Base-by-base conservation (phyloP, 768 basidiomycete genomes). In the Tulasnella sp. region DNA sequence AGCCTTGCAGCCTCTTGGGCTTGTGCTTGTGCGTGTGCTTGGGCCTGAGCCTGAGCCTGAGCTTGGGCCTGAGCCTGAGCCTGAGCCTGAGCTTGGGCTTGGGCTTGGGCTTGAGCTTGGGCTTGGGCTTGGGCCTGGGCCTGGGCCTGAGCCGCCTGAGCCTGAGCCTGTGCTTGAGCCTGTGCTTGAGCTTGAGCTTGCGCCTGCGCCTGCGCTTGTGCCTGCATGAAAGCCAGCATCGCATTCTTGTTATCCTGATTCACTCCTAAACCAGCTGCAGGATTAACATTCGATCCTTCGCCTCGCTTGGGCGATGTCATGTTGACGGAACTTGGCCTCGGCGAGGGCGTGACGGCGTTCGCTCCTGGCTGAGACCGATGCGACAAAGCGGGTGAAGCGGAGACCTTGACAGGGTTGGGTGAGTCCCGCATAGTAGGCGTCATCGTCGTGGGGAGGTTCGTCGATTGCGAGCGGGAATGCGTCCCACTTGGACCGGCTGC, bases 391-490 rank as follows among this genome's bases (percentile, higher is more conserved):
- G 34, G 39, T n/a, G 22, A 65, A 22, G 35, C 64, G 1, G 14
- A 8, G n/a, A 29, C 35, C 26, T 36, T 65, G 4, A 34, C 11
- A 2, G 36, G 35, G 12, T 65, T 65, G 29, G 64, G 64, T 2
- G 64, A 65, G 22, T 65, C 64, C 36, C 64, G 64, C 26, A 19
- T 17, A 2, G 64, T 29, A n/a, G 64, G 29, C n/a, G 64, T 26
- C 35, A 40, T 14, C 11, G 41, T 41, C 42, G 69, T 47, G 16
- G 69, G 19, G n/a, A 52, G 69, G n/a, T 70, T 52, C 19, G 69
- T 70, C n/a, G 69, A 70, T 47, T 70, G 69, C 5, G 69, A 70
- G 42, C 69, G 12, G 36, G 26, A 59, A 26, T 70, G 34, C 19
- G 69, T 22, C 47, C 69, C 34, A 35, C 68, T 22, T 32, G 39